These are phyloP conservation scores for Lyophyllum shimeji DNA, from an alignment of 768 basidiomycete species.

Conservation along the genomic window DNA sequence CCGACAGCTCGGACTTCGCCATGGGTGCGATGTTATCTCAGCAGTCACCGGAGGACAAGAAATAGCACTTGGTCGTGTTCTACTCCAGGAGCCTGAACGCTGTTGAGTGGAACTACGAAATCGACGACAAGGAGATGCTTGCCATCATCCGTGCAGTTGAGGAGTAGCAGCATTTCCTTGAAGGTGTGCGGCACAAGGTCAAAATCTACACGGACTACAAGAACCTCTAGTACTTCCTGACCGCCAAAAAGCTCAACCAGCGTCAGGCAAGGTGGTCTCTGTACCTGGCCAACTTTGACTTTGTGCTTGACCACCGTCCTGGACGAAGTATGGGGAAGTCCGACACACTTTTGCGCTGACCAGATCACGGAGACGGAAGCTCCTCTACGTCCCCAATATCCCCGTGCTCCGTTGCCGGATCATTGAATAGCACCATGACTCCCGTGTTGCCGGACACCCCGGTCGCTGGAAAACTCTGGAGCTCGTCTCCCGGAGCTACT, in stretches of 20 bases:
- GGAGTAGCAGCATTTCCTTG: constrained; percentile 18
- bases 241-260: constrained; percentile 14
- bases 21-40: constrained; percentile 20
- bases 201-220: background rate
- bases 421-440: constrained; percentile 30
- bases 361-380: too few relatives aligned
- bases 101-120: constrained; percentile 39
- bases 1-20: constrained; percentile 13
- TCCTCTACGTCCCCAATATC: constrained; percentile 6
- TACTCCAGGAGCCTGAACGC: constrained; percentile 20
- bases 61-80: too few relatives aligned
- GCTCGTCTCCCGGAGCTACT: too few relatives aligned
- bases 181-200: constrained; percentile 6
- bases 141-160: constrained; percentile 34
- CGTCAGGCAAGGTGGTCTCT: background rate
- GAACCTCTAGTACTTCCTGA: constrained; percentile 3
- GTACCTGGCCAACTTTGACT: background rate
- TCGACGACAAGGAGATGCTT: constrained; percentile 43
- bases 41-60: constrained; percentile 7
- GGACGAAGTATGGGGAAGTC: background rate
- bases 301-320: background rate
- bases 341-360: background rate
- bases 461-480: too few relatives aligned
- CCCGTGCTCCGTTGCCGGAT: constrained; percentile 1
- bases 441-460: too few relatives aligned